Conservation (phyloP, 1,284 basidiomycete genomes). For the Trichosporon sp. region DNA sequence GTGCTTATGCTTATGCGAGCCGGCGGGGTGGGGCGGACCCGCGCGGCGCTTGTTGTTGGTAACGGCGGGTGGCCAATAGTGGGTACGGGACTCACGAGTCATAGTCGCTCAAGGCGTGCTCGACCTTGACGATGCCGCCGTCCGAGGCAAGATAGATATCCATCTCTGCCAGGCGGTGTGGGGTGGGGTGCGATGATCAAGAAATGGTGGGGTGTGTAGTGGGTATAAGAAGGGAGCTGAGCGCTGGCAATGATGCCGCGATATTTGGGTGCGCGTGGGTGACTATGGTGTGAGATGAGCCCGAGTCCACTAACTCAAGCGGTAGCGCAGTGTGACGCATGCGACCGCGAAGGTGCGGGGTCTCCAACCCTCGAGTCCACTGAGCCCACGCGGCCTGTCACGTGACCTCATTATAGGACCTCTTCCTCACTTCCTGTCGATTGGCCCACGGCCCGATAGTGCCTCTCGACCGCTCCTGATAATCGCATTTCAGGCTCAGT, state of each 20-base stretch:
- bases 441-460: too few relatives aligned
- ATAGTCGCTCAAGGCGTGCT: slow-evolving; percentile 31
- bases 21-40: not conserved
- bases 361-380: not conserved
- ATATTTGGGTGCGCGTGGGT: not conserved
- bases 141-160: slow-evolving; percentile 43
- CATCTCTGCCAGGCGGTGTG: slow-evolving; percentile 23
- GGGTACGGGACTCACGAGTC: slow-evolving; percentile 30
- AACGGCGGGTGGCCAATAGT: not conserved
- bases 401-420: not conserved
- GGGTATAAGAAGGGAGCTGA: not conserved
- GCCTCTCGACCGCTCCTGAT: not conserved
- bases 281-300: slow-evolving; percentile 6
- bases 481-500: too few relatives aligned
- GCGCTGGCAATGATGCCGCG: not conserved
- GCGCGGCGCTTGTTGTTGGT: not conserved
- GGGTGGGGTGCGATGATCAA: not conserved
- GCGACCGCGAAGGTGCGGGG: not conserved
- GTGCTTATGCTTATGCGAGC: not conserved
- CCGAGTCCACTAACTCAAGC: not conserved
- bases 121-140: slow-evolving; percentile 33
- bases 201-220: not conserved
- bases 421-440: not conserved
- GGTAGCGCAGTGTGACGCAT: slow-evolving; percentile 1
- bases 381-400: not conserved